Evolutionary conservation across 805 yeast species (phyloP), one percentile per base, ranked within the genome.

Genomic region (Wickerhamia fluorescens): DNA sequence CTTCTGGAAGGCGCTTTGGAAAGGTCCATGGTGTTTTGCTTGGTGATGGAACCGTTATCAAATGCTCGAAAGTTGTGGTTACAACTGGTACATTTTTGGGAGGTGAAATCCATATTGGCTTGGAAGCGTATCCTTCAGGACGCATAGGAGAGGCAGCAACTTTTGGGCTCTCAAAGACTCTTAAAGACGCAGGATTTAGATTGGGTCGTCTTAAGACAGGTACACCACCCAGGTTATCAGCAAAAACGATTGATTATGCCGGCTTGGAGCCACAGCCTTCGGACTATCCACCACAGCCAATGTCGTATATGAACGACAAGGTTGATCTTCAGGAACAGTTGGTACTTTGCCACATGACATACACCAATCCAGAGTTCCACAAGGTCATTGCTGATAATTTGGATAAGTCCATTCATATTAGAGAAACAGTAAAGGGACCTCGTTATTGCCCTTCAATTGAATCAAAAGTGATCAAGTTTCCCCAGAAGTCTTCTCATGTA

Each of bases 371-470:
- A 0, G 73, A 66, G 22, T 60, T 94, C 32, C 96, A 88, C 48
- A 68, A 77, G 2, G 56, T 85, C 22, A 62, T 92, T 13, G 58
- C 75, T 9, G 55, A 65, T 1, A 89, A 92, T 47, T 61, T 92
- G 26, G 81, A 84, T 48, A 73, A 82, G 45, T 78, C 95, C 4
- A 74, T 92, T 5, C 99, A 92, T 53, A 89, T 92, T 18, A 61
- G 88, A 35, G 97, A 92, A 56, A 81, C 94, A 0, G 95, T 89
- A 5, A 84, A 84, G 43, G 98, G 98, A 0, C 99, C 99, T 2
- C 61, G 99, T 16, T 92, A 92, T 52, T 92, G 99, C 55, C 99
- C 99, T 1, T 89, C 97, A 0, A 75, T 92, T 28, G 99, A 92
- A 52, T 76, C 94, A 5, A 92, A 92, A 49, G 65, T 92, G 16